Evolutionary conservation across 495 filamentous ascomycete genomes (phyloP), one percentile per base, ranked within the genome.

Genomic region (Neurospora sp.): DNA sequence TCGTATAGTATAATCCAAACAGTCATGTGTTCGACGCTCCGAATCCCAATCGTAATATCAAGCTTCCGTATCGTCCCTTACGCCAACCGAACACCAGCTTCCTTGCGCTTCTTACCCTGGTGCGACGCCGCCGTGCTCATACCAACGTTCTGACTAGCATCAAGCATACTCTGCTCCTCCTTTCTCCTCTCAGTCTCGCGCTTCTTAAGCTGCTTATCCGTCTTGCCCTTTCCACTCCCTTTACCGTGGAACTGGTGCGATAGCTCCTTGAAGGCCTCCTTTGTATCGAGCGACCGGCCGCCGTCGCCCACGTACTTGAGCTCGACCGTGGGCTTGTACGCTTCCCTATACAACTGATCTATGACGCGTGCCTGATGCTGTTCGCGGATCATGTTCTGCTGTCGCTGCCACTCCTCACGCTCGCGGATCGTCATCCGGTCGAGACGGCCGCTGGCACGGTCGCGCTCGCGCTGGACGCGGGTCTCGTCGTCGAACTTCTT

Each of bases 221-320:
- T 98, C 90, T 99, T 99, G 84, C 92, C 92, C 87, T 98, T 98
- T 70, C 96, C 96, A 78, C 91, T 94, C 59, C 94, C 94, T 84
- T 98, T 98, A 71, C 96, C 96, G 83, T 99, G 96, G 89, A 99
- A 99, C 81, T 96, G 92, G 83, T 99, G 96, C 77, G 90, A 93
- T 65, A 98, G 85, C 78, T 98, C 76, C 78, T 86, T 86, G 86
- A 98, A 99, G 2, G 96, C 96, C 82, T 99, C 96, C 85, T 98
- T 99, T 78, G 91, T 89, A 76, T 91, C 90, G 88, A 99, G 92
- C 69, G 85, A 82, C 38, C 96, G 89, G 7, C 96, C 96, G 77
- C 88, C 89, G 69, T 94, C 94, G 79, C 98, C 96, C 71, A 92
- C 88, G 73, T 99, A 98, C 81, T 91, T 92, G 72, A 99, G 86